A percentile compares a stretch with the other conserved stretches of the same genome.
Conservation (phyloP, 2,329 filamentous ascomycete genomes). For the Aspergillus awamori region DNA sequence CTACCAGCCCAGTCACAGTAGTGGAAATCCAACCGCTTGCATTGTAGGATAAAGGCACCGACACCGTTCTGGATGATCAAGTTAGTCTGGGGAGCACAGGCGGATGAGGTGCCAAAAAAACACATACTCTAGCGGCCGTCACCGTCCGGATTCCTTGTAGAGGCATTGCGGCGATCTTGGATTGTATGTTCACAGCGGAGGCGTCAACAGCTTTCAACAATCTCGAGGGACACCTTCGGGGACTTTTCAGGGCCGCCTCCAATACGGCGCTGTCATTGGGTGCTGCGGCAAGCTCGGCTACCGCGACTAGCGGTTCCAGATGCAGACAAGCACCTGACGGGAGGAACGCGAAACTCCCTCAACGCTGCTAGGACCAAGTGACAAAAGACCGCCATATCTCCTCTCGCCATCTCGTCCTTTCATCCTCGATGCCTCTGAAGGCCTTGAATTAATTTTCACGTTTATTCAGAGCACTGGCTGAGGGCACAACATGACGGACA, state of each 20-base stretch:
- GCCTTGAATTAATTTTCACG: neutral
- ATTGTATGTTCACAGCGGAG: conserved; percentile 6
- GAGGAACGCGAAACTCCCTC: conserved; percentile 27
- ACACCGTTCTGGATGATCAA: conserved; percentile 75
- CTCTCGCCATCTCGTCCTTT: conserved; percentile 2
- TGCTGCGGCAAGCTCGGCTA: conserved; percentile 29
- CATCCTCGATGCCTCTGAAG: conserved; percentile 14
- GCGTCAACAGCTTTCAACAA: conserved; percentile 2
- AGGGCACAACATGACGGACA: conserved; percentile 78
- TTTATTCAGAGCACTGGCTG: conserved; percentile 2
- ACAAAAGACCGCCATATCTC: neutral
- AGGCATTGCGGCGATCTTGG: conserved; percentile 41
- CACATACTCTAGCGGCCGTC: conserved; percentile 58
- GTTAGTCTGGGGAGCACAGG: conserved; percentile 1
- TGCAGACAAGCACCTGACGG: conserved; percentile 5
- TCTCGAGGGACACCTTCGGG: conserved; percentile 19
- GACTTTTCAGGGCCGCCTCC: conserved; percentile 32
- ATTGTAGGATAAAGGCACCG: conserved; percentile 95
- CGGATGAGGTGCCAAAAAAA: too few species aligned
- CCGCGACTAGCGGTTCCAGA: conserved; percentile 24
- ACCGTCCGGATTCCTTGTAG: conserved; percentile 56
- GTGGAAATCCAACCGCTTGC: conserved; percentile 92
- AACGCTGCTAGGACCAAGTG: conserved; percentile 16
- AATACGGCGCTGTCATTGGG: conserved; percentile 28
- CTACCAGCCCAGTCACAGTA: conserved; percentile 97